A percentile compares a stretch with the other conserved stretches of the same genome.
These are phyloP conservation scores for Prosopis cineraria DNA, from an alignment of 306 rosid species.

Conservation along the genomic window DNA sequence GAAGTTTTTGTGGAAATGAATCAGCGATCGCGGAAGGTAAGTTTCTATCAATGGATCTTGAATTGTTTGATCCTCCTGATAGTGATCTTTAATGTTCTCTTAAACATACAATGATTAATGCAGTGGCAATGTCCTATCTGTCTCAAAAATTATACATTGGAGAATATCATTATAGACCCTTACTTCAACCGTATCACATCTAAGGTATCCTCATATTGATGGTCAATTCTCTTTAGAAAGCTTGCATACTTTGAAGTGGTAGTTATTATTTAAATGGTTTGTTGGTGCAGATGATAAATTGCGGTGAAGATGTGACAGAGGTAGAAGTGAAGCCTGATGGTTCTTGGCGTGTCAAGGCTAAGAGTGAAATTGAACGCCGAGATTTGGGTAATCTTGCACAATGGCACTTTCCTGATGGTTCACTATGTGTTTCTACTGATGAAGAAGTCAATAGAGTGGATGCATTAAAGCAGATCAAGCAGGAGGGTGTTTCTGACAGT, in stretches of 20 bases:
- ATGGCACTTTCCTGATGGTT: slow-evolving; percentile 89
- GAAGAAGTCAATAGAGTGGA: slow-evolving; percentile 56
- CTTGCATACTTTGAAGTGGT: neutral
- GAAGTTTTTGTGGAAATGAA: slow-evolving; percentile 95
- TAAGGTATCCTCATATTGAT: slow-evolving; percentile 51
- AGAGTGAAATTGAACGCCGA: slow-evolving; percentile 75
- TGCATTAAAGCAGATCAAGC: slow-evolving; percentile 67
- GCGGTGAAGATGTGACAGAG: slow-evolving; percentile 91
- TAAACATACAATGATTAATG: slow-evolving; percentile 50
- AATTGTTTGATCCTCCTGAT: neutral
- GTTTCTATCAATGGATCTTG: slow-evolving; percentile 30
- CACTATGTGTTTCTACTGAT: slow-evolving; percentile 45
- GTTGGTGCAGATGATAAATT: slow-evolving; percentile 70
- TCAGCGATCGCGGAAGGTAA: slow-evolving; percentile 95
- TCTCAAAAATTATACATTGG: slow-evolving; percentile 88
- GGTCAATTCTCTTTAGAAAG: slow-evolving; percentile 17
- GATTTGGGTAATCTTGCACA: slow-evolving; percentile 72
- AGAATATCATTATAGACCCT: slow-evolving; percentile 85
- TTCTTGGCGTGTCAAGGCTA: slow-evolving; percentile 89
- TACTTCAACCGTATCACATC: slow-evolving; percentile 85
- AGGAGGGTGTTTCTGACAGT: slow-evolving; percentile 80
- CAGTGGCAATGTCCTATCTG: slow-evolving; percentile 99
- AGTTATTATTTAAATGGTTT: slow-evolving; percentile 23
- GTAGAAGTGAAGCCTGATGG: slow-evolving; percentile 97
- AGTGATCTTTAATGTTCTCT: slow-evolving; percentile 20